Conservation (phyloP, 2,329 filamentous ascomycete genomes). For the Gaeumannomyces tritici region DNA sequence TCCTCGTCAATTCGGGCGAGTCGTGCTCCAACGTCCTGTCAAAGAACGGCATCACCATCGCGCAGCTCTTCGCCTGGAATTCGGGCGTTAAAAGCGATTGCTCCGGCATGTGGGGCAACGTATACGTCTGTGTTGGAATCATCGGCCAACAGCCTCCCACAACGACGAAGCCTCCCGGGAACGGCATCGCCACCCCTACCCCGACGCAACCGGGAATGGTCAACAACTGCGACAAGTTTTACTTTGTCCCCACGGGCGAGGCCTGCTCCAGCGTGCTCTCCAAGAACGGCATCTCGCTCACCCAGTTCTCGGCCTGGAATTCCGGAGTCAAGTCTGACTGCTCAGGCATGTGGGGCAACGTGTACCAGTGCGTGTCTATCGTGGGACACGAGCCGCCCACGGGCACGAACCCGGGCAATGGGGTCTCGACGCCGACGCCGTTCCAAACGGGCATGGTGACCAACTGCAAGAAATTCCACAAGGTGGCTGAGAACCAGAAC, state of each 20-base stretch:
- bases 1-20: constrained; percentile 7
- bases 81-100: constrained; percentile 8
- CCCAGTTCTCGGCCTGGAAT: no score
- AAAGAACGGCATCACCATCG: constrained; percentile 6
- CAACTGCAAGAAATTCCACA: constrained; percentile 15
- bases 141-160: constrained; percentile 35
- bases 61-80: constrained; percentile 10
- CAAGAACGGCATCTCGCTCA: no score
- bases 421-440: no score
- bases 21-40: constrained; percentile 6
- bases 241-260: background rate
- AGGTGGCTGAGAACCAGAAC: no score
- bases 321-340: no score
- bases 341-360: no score
- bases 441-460: no score
- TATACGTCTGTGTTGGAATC: constrained; percentile 23
- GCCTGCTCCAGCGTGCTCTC: background rate
- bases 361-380: no score
- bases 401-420: no score
- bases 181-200: background rate
- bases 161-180: background rate
- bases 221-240: background rate
- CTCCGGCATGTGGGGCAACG: constrained; percentile 6
- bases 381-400: no score
- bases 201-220: constrained; percentile 1